Evolutionary conservation across 192 early-diverging fungal genomes (phyloP).

Genomic region (Haplosporangium gracile): DNA sequence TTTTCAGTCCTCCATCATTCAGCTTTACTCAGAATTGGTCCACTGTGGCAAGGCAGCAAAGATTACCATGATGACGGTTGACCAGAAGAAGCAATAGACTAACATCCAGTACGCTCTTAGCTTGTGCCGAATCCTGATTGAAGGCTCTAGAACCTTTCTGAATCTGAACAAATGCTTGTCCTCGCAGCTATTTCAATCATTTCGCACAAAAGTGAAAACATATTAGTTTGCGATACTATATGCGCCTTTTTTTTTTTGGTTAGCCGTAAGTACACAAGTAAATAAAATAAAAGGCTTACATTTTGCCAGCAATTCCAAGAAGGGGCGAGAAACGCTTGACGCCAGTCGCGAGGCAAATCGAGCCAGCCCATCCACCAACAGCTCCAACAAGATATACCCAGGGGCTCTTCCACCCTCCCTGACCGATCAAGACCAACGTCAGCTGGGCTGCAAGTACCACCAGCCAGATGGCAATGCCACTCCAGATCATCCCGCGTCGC

Average conservation of each 20-base stretch:
- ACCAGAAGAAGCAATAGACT: slow-evolving; percentile 46
- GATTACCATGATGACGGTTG: slow-evolving; percentile 39
- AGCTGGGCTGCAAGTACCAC: slow-evolving; percentile 21
- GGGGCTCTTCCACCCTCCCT: slow-evolving; percentile 42
- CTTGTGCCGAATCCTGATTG: slow-evolving; percentile 36
- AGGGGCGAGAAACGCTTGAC: slow-evolving; percentile 36
- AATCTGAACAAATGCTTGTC: slow-evolving; percentile 42
- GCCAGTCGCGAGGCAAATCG: slow-evolving; percentile 34
- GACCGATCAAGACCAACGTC: slow-evolving; percentile 19
- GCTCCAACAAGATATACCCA: slow-evolving; percentile 44
- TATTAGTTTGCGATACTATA: neutral
- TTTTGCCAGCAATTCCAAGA: slow-evolving; percentile 34
- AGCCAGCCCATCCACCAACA: slow-evolving; percentile 36
- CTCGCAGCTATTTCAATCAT: slow-evolving; percentile 24
- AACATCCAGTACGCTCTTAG: slow-evolving; percentile 39
- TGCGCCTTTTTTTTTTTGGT: neutral
- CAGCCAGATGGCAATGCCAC: slow-evolving; percentile 21
- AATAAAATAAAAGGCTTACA: slow-evolving; percentile 13
- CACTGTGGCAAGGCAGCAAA: slow-evolving; percentile 51
- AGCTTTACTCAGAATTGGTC: neutral
- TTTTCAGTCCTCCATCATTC: neutral
- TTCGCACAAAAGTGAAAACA: slow-evolving; percentile 5
- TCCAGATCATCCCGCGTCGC: slow-evolving; percentile 34
- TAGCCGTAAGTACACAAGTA: neutral
- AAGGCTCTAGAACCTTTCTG: slow-evolving; percentile 33